These are phyloP conservation scores for Orbilia ellipsospora DNA, from an alignment of 2,329 filamentous ascomycete genomes.

Conservation along the genomic window DNA sequence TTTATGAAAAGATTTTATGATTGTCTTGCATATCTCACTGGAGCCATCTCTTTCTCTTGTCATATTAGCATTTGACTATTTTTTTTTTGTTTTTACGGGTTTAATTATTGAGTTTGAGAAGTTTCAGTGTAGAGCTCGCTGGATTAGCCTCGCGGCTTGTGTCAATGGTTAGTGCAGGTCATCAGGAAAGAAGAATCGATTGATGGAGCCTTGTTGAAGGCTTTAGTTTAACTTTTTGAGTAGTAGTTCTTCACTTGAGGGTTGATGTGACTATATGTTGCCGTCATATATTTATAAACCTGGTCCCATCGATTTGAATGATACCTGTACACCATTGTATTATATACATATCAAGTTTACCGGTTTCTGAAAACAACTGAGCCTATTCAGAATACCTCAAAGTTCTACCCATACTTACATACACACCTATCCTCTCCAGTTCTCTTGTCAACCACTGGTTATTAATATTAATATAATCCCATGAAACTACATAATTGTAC, in stretches of 20 bases:
- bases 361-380: too few species aligned
- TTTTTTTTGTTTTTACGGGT: slow-evolving; percentile 1
- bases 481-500: too few species aligned
- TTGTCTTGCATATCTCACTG: slow-evolving; percentile 29
- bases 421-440: too few species aligned
- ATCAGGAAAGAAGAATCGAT: not conserved
- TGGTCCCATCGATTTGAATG: too few species aligned
- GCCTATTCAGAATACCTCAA: too few species aligned
- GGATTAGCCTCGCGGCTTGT: not conserved
- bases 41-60: slow-evolving; percentile 15
- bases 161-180: not conserved
- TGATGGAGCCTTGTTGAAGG: not conserved
- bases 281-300: not conserved
- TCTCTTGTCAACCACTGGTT: too few species aligned
- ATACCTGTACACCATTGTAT: too few species aligned
- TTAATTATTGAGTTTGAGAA: not conserved
- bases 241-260: not conserved
- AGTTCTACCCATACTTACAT: too few species aligned
- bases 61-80: slow-evolving; percentile 10
- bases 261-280: not conserved
- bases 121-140: not conserved
- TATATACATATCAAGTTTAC: too few species aligned
- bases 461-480: too few species aligned
- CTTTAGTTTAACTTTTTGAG: not conserved
- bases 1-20: slow-evolving; percentile 9